These are phyloP conservation scores for Crithidia expoeki DNA, from an alignment of 208 protist species.

Conservation along the genomic window DNA sequence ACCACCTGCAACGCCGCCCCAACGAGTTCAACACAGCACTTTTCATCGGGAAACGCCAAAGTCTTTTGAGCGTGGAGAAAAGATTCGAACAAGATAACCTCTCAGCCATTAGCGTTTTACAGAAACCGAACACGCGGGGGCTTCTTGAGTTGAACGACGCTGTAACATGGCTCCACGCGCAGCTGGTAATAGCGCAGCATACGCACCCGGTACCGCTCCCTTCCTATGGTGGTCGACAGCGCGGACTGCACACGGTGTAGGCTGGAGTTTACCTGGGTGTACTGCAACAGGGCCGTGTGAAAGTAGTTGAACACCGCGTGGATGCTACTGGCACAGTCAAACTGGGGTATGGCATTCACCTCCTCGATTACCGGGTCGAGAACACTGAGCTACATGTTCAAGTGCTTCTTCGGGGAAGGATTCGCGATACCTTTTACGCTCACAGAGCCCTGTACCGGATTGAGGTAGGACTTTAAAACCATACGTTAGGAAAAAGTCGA, in stretches of 20 bases:
- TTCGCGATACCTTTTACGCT: slow-evolving; percentile 25
- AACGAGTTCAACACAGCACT: no score
- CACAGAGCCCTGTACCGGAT: slow-evolving; percentile 33
- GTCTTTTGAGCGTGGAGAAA: no score
- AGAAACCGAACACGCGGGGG: slow-evolving; percentile 23
- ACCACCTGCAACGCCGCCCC: no score
- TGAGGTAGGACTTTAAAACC: slow-evolving; percentile 54
- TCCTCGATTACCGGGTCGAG: slow-evolving; percentile 39
- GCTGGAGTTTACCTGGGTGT: slow-evolving; percentile 28
- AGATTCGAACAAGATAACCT: no score
- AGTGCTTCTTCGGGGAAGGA: slow-evolving; percentile 35
- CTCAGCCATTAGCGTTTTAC: neutral
- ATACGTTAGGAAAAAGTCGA: slow-evolving; percentile 55
- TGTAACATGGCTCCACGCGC: slow-evolving; percentile 39
- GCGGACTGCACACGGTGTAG: slow-evolving; percentile 49
- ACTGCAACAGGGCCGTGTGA: slow-evolving; percentile 49
- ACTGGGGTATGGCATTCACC: slow-evolving; percentile 31
- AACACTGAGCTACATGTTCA: slow-evolving; percentile 39
- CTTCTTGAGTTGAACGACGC: slow-evolving; percentile 33
- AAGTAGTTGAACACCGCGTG: slow-evolving; percentile 63
- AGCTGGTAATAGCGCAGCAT: slow-evolving; percentile 46
- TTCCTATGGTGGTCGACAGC: slow-evolving; percentile 53
- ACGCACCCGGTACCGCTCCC: slow-evolving; percentile 49
- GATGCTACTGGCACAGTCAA: slow-evolving; percentile 40
- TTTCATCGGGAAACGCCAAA: no score